A percentile compares a stretch with the other conserved stretches of the same genome.
Evolutionary conservation across 108 stramenopile species (phyloP).

Genomic region (Cylindrotheca closterium): DNA sequence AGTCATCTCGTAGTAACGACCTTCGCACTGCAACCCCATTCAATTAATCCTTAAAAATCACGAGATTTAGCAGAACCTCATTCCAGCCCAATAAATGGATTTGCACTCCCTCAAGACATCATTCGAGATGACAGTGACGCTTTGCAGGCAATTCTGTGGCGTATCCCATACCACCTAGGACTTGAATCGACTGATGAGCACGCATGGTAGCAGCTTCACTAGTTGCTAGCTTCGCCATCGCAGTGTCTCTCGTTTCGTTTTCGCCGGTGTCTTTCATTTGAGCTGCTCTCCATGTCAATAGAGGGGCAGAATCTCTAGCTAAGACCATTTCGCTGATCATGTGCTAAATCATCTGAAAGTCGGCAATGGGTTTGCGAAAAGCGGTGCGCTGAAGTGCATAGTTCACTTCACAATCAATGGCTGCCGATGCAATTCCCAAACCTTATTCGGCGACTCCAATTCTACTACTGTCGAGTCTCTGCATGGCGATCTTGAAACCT

Average conservation of each 20-base stretch:
- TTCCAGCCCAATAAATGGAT: too few species aligned
- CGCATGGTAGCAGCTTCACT: conserved; percentile 96
- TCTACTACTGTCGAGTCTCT: conserved; percentile 92
- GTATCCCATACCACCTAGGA: conserved; percentile 95
- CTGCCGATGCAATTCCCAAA: conserved; percentile 89
- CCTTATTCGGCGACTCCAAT: conserved; percentile 97
- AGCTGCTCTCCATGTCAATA: conserved; percentile 95
- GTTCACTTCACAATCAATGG: conserved; percentile 94
- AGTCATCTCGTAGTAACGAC: conserved; percentile 8
- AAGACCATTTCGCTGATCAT: conserved; percentile 87
- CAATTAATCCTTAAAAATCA: neutral
- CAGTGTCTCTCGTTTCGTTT: conserved; percentile 89
- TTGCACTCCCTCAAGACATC: conserved; percentile 94
- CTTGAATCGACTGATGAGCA: conserved; percentile 93
- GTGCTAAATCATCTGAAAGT: conserved; percentile 91
- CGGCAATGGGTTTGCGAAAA: conserved; percentile 94
- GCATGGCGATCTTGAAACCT: conserved; percentile 98
- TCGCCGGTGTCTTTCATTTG: conserved; percentile 85
- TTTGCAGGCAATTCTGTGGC: conserved; percentile 98
- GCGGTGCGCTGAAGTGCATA: conserved; percentile 91
- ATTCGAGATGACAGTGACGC: conserved; percentile 91
- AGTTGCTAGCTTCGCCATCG: conserved; percentile 95
- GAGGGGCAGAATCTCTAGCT: conserved; percentile 86
- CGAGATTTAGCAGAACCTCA: neutral
- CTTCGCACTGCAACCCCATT: neutral